Evolutionary conservation across 129 eudicot genomes (phyloP).

Genomic region (Pseudognaphalium luteoalbum): DNA sequence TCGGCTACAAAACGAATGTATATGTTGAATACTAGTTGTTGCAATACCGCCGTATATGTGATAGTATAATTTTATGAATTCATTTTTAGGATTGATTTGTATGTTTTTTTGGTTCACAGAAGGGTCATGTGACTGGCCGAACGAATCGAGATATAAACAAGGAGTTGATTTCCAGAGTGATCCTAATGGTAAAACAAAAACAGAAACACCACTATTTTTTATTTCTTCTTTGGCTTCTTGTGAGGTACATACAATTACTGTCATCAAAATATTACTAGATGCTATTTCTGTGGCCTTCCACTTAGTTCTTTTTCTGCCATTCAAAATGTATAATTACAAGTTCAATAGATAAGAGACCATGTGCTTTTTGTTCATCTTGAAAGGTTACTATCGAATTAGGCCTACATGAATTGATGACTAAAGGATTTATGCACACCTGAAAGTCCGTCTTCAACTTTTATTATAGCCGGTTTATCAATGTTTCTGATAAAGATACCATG

Average conservation of each 20-base stretch:
- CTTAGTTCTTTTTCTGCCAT: too few species aligned
- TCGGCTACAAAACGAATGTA: too few species aligned
- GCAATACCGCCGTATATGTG: too few species aligned
- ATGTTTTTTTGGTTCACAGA: background rate
- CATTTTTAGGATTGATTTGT: too few species aligned
- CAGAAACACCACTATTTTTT: too few species aligned
- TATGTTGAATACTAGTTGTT: too few species aligned
- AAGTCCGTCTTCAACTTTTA: background rate
- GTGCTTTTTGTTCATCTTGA: background rate
- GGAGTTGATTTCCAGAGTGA: conserved; percentile 9
- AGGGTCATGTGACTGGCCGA: conserved; percentile 2
- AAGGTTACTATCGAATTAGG: background rate
- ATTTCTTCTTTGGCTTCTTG: background rate
- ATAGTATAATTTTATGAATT: too few species aligned
- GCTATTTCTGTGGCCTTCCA: too few species aligned
- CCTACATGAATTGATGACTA: background rate
- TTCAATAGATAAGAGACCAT: background rate
- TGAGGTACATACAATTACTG: background rate
- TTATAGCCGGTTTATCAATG: background rate
- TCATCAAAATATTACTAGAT: background rate
- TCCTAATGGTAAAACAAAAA: background rate
- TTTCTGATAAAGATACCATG: background rate
- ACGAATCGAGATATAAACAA: background rate
- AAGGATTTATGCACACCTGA: too few species aligned
- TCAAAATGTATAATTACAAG: background rate